Evolutionary conservation across 1,284 basidiomycete species (phyloP), one percentile per base, ranked within the genome.

Genomic region (Macrocybe sp.): DNA sequence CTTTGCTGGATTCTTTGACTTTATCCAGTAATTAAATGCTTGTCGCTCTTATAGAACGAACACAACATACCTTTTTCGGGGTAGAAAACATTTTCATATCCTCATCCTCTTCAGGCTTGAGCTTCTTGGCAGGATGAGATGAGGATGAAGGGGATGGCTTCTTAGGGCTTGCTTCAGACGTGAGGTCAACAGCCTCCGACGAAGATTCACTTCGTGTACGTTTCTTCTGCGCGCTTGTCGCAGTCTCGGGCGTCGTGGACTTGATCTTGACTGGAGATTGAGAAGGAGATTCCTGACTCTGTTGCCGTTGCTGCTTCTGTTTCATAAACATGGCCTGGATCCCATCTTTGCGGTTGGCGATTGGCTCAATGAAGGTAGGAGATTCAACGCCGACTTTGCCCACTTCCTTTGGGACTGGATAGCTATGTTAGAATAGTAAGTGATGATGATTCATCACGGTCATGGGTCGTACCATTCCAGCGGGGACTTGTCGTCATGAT

Each of bases 331-430:
- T 88, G 6, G 88, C 87, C 61, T 86, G 76, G 52, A 97, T 92
- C 2, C 92, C 92, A 58, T 96, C 94, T 59, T 88, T 90, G 33
- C 94, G 76, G 47, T 79, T 70, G 4, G 81, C 70, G 12, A 97
- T 68, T 0, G 94, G 93, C 55, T 90, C 75, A 42, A 97, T 84
- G 63, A 92, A 96, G 1, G 81, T 79, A 1, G 85, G 68, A 5
- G 89, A 90, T 58, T 96, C 89, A 2, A 74, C 83, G 5, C 92
- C 91, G 2, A 97, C 87, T 67, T 89, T 96, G 0, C 94, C 94
- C 0, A 98, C 85, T 70, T 97, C 93, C 51, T 80, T 81, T 0
- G 92, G 89, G 1, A 97, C 95, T 47, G 83, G 81, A 62, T 96
- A 97, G 58, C 88, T 92, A 51, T 2, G 31, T 36, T 4, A 6